Conservation (phyloP, 805 yeast species). For the Torulaspora microellipsoides region DNA sequence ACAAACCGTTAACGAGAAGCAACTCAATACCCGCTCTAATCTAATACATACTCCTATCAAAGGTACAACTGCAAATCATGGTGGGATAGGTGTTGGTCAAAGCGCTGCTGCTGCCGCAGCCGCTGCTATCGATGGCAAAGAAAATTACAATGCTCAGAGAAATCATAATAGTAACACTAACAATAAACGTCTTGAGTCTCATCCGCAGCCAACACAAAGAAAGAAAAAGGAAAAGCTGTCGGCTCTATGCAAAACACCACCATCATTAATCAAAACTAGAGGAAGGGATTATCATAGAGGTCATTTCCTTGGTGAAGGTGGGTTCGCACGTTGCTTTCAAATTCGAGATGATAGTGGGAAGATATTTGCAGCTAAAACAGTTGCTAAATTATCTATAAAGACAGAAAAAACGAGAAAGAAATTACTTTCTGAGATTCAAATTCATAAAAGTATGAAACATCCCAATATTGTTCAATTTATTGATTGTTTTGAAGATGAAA, state of each 20-base stretch:
- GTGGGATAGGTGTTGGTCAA: conserved; percentile 4
- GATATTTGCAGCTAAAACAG: conserved; percentile 93
- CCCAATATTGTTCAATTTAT: conserved; percentile 86
- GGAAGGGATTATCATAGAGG: conserved; percentile 93
- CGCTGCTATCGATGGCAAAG: conserved; percentile 16
- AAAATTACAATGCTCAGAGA: conserved; percentile 14
- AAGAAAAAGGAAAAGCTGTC: conserved; percentile 87
- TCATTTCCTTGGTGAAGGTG: conserved; percentile 91
- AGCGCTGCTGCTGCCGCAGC: background rate
- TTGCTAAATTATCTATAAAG: conserved; percentile 90
- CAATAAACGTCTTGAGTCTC: conserved; percentile 23
- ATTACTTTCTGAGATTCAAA: conserved; percentile 87
- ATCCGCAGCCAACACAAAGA: conserved; percentile 37
- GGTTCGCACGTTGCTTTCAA: conserved; percentile 97
- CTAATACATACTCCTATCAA: conserved; percentile 31
- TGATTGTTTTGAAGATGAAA: conserved; percentile 96
- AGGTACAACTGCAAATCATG: conserved; percentile 9
- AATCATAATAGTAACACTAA: conserved; percentile 7
- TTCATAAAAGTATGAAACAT: conserved; percentile 86
- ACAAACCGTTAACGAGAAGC: conserved; percentile 34
- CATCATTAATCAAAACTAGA: conserved; percentile 83
- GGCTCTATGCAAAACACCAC: conserved; percentile 93
- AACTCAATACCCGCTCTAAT: conserved; percentile 32
- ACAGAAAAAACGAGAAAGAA: conserved; percentile 81
- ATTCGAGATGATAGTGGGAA: conserved; percentile 86